Conservation (phyloP, 257 asterid species). For the Lantana camara region DNA sequence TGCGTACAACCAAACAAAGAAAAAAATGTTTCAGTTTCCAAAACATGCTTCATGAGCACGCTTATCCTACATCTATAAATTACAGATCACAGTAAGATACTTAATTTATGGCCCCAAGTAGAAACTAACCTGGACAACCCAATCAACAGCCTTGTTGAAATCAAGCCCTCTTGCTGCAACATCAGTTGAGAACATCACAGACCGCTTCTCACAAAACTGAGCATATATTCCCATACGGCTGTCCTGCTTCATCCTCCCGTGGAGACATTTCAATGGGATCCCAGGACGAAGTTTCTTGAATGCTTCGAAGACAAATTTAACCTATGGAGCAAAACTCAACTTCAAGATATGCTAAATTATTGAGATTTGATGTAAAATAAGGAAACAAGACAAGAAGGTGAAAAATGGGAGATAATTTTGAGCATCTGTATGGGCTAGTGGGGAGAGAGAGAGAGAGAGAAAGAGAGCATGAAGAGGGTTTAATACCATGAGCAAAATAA, state of each 20-base stretch:
- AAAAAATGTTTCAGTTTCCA: not conserved
- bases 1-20: conserved; percentile 23
- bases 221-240: conserved; percentile 78
- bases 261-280: conserved; percentile 78
- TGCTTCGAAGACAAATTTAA: conserved; percentile 73
- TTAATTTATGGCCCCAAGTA: conserved; percentile 1
- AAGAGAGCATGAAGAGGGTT: not conserved
- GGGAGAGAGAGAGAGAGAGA: too few relatives aligned
- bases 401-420: too few relatives aligned
- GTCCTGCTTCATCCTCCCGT: conserved; percentile 93
- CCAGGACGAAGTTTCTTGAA: conserved; percentile 99
- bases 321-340: conserved; percentile 49
- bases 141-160: conserved; percentile 85
- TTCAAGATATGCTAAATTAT: conserved; percentile 24
- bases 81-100: not conserved
- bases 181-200: conserved; percentile 82
- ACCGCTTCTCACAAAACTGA: conserved; percentile 70
- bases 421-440: too few relatives aligned
- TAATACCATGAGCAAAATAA: not conserved
- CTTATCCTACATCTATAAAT: not conserved
- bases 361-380: not conserved
- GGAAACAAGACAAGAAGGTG: not conserved
- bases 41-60: not conserved
- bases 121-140: conserved; percentile 93
- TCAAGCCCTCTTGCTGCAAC: conserved; percentile 97